Base-by-base conservation (phyloP, 306 rosid genomes). In the Lathyrus tuberosus region DNA sequence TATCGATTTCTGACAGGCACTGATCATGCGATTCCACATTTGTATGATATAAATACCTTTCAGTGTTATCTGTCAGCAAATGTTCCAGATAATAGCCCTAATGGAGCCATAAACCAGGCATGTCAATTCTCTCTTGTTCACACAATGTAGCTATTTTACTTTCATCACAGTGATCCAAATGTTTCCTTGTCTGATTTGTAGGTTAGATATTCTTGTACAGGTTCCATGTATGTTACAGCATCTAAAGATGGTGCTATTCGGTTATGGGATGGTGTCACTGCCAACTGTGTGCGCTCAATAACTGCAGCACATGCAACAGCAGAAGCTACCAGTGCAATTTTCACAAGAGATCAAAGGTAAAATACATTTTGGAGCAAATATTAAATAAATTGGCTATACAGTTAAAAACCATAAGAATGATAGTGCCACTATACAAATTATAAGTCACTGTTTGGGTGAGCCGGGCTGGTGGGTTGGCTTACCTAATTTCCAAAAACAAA, bases 51-150 rank as follows among this genome's bases (percentile, higher is more conserved):
- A 80, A 90, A 90, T 71, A 86, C 96, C 47, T 88, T 93, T 75
- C 92, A 86, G 71, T 93, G 98, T 72, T 93, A 79, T 87, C 84
- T 88, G 48, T 86, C 93, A 24, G 83, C 96, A 61, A 85, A 79
- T 70, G 61, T 47, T 67, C 96, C 87, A 2, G 97, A 93, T 60
- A 64, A 85, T 65, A 81, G 85, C 61, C 83, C 67, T 68, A 88
- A 75, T 42, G 96, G 96, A 78, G 91, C 97, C 68, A 84, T 93
- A 84, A 93, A 90, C 76, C 98, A 85, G 98, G 97, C 81, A 87
- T 81, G 84, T 38, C 71, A 46, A 71, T 64, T 77, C 70, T 48
- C 17, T 74, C 52, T 70, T 37, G n/a, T 66, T 38, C 35, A 10
- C 26, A 24, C 71, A 71, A 48, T 47, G 4, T 33, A 38, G 65